Percentiles rank a stretch among this genome's conserved stretches.
Conservation (phyloP, 2,329 filamentous ascomycete species). For the Colletotrichum tanaceti region DNA sequence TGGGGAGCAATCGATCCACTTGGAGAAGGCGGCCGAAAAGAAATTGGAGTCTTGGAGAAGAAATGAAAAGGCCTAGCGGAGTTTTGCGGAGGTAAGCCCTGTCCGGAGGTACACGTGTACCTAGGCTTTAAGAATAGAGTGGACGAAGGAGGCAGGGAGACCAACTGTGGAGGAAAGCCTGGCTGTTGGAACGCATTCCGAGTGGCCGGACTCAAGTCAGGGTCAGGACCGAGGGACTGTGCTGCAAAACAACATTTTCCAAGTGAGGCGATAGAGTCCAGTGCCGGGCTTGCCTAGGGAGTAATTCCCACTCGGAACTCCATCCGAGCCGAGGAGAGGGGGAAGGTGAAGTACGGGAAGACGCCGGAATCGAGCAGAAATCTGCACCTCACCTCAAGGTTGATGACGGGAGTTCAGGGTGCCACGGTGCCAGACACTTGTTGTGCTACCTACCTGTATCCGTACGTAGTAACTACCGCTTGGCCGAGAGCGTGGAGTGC, state of each 20-base stretch:
- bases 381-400: conserved; percentile 11
- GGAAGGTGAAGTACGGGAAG: background rate
- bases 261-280: conserved; percentile 18
- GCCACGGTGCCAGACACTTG: conserved; percentile 1
- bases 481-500: background rate
- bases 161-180: conserved; percentile 20
- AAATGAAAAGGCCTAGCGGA: conserved; percentile 33
- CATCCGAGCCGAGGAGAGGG: conserved; percentile 35
- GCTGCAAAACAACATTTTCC: conserved; percentile 22
- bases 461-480: too few species aligned
- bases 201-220: conserved; percentile 37
- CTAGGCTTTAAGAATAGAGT: conserved; percentile 16
- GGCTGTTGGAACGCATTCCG: conserved; percentile 24
- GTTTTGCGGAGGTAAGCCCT: conserved; percentile 35
- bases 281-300: conserved; percentile 15
- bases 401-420: conserved; percentile 8
- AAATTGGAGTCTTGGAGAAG: conserved; percentile 4
- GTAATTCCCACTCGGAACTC: conserved; percentile 26
- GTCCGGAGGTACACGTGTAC: too few species aligned
- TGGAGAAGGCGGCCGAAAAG: conserved; percentile 36
- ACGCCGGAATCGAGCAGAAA: conserved; percentile 17
- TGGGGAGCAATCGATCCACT: conserved; percentile 31
- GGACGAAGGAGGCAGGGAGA: conserved; percentile 10
- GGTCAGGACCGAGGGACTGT: conserved; percentile 14
- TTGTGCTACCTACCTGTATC: conserved; percentile 11